A percentile compares a stretch with the other conserved stretches of the same genome.
Evolutionary conservation across 2,329 filamentous ascomycete species (phyloP).

Genomic region (Fusarium coicis): DNA sequence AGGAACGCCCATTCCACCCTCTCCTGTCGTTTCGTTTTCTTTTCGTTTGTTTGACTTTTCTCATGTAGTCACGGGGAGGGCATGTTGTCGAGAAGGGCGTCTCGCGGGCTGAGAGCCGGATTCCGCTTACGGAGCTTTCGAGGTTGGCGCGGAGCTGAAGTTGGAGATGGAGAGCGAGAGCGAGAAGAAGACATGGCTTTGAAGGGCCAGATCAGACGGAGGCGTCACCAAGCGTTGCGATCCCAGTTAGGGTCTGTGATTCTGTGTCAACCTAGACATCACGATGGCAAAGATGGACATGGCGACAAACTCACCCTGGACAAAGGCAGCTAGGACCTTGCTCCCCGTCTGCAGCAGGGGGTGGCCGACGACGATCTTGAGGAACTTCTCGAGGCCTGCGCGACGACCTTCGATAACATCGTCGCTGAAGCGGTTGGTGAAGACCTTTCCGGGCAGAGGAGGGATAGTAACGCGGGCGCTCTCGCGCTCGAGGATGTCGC

Average conservation of each 20-base stretch:
- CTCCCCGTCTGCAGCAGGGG: conserved; percentile 96
- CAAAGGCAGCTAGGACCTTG: conserved; percentile 95
- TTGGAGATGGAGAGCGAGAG: conserved; percentile 27
- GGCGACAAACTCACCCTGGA: conserved; percentile 75
- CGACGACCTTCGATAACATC: conserved; percentile 96
- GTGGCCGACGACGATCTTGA: conserved; percentile 97
- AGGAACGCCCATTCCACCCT: neutral
- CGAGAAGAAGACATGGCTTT: conserved; percentile 29
- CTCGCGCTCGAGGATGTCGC: conserved; percentile 97
- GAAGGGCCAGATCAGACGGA: conserved; percentile 38
- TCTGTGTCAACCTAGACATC: conserved; percentile 8
- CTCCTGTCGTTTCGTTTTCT: neutral
- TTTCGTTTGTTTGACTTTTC: neutral
- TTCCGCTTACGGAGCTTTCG: conserved; percentile 46
- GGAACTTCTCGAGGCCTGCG: conserved; percentile 91
- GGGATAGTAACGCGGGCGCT: conserved; percentile 94
- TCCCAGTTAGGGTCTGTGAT: conserved; percentile 85
- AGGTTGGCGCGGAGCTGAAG: conserved; percentile 24
- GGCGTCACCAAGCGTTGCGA: conserved; percentile 81
- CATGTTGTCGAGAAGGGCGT: conserved; percentile 34
- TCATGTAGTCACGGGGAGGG: conserved; percentile 5
- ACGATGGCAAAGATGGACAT: conserved; percentile 7
- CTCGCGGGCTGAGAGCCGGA: conserved; percentile 28
- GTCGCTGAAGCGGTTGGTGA: conserved; percentile 97
- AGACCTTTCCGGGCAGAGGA: conserved; percentile 94